Evolutionary conservation across 1,284 basidiomycete genomes (phyloP).

Genomic region (Omphalotus olearius): DNA sequence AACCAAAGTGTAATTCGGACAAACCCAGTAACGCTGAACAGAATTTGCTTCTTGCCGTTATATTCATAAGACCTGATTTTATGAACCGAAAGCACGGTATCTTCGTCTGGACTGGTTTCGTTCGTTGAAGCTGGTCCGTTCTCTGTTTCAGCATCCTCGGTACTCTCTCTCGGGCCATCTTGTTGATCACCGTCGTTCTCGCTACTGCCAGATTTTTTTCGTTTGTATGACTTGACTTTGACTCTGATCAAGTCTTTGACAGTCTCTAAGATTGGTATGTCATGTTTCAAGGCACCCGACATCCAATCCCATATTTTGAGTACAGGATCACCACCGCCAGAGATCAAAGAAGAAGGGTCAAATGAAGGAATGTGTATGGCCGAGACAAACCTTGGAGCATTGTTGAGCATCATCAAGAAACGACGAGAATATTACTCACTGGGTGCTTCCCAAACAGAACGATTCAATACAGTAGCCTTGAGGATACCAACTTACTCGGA

Average conservation of each 20-base stretch:
- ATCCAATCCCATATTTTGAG: slow-evolving; percentile 83
- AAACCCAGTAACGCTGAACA: slow-evolving; percentile 71
- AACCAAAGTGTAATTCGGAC: background rate
- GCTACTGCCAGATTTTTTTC: slow-evolving; percentile 28
- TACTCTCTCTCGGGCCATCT: slow-evolving; percentile 18
- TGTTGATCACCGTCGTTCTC: slow-evolving; percentile 21
- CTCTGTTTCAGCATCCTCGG: slow-evolving; percentile 18
- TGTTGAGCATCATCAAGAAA: background rate
- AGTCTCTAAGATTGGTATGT: slow-evolving; percentile 49
- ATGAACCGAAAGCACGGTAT: slow-evolving; percentile 44
- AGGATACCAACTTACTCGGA: slow-evolving; percentile 88
- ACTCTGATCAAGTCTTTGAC: slow-evolving; percentile 65
- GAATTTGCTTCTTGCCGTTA: slow-evolving; percentile 31
- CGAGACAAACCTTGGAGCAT: slow-evolving; percentile 66
- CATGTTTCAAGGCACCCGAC: slow-evolving; percentile 47
- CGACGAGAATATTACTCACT: slow-evolving; percentile 44
- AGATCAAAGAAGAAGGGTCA: slow-evolving; percentile 54
- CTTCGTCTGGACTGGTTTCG: slow-evolving; percentile 2
- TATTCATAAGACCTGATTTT: slow-evolving; percentile 43
- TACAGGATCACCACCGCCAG: slow-evolving; percentile 82
- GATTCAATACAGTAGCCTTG: slow-evolving; percentile 79
- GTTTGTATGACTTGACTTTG: slow-evolving; percentile 30
- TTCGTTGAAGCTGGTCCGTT: slow-evolving; percentile 16
- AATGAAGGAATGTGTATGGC: slow-evolving; percentile 66
- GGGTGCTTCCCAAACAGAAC: slow-evolving; percentile 80